Conservation (phyloP, 352 stramenopile genomes). For the Phytopythium kandeliae region DNA sequence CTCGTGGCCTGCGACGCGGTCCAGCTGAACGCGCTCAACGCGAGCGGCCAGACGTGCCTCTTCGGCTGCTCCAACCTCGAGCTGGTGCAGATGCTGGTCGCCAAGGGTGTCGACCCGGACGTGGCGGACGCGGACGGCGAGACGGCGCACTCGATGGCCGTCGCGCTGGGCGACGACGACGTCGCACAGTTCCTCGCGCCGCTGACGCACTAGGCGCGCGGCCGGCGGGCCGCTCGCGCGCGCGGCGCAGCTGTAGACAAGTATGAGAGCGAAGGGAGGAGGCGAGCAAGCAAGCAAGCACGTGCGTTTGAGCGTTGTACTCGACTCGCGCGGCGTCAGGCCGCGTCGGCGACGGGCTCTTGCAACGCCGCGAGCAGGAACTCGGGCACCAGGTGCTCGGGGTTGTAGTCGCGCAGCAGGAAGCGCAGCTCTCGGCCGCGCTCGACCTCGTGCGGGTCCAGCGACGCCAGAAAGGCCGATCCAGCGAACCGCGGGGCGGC, state of each 20-base stretch:
- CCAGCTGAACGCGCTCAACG: conserved; percentile 65
- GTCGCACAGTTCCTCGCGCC: conserved; percentile 57
- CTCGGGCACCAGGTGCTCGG: conserved; percentile 20
- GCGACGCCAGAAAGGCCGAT: conserved; percentile 15
- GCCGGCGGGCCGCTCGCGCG: not conserved
- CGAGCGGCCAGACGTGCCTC: conserved; percentile 67
- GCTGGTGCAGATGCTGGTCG: conserved; percentile 53
- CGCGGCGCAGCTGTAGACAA: not conserved
- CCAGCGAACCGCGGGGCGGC: conserved; percentile 12
- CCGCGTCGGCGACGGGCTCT: conserved; percentile 13
- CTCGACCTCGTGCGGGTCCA: conserved; percentile 12
- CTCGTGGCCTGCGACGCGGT: conserved; percentile 43
- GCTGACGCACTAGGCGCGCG: conserved; percentile 9
- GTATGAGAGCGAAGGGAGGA: conserved; percentile 1
- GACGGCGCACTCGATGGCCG: conserved; percentile 62
- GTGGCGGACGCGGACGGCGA: conserved; percentile 63
- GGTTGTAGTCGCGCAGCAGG: conserved; percentile 28
- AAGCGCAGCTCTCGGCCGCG: conserved; percentile 17
- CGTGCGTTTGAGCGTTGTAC: not conserved
- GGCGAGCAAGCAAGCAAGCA: not conserved
- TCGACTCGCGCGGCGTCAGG: not conserved
- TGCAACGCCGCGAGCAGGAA: conserved; percentile 17
- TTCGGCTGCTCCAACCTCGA: conserved; percentile 79
- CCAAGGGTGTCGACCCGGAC: conserved; percentile 56
- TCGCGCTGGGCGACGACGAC: conserved; percentile 71